Conservation (phyloP, 106 monocot genomes). For the Narthecium ossifragum region DNA sequence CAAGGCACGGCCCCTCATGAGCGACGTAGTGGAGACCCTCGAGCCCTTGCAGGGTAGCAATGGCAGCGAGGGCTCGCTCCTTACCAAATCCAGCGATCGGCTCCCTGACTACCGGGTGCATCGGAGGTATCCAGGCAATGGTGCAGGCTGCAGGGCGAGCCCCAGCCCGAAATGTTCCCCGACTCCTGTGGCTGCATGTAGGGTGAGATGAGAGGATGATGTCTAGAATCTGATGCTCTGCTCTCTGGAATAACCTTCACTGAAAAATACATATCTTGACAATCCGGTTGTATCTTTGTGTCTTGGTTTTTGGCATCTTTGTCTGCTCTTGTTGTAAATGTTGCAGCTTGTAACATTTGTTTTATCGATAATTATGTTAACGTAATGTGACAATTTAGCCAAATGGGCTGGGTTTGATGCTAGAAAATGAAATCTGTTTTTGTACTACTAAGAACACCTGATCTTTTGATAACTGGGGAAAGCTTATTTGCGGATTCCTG, state of each 20-base stretch:
- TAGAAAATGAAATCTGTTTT: not conserved
- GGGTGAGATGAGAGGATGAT: constrained; percentile 44
- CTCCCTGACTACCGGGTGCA: constrained; percentile 24
- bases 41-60: constrained; percentile 54
- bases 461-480: no score
- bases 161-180: constrained; percentile 39
- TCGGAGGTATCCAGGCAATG: constrained; percentile 13
- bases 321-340: constrained; percentile 5
- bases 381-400: not conserved
- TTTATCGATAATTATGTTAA: constrained; percentile 2
- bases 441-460: constrained; percentile 6
- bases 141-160: constrained; percentile 27
- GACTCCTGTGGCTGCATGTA: constrained; percentile 32
- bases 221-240: not conserved
- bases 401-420: constrained; percentile 14
- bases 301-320: constrained; percentile 1
- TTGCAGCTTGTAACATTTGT: not conserved
- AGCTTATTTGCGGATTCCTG: no score
- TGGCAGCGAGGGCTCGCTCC: constrained; percentile 9
- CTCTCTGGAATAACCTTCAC: no score
- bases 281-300: not conserved
- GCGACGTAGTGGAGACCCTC: constrained; percentile 77
- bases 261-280: constrained; percentile 6
- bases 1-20: constrained; percentile 82
- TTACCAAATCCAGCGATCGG: not conserved